A percentile compares a stretch with the other conserved stretches of the same genome.
These are phyloP conservation scores for Crithidia sp. DNA, from an alignment of 208 protist species.

Conservation along the genomic window DNA sequence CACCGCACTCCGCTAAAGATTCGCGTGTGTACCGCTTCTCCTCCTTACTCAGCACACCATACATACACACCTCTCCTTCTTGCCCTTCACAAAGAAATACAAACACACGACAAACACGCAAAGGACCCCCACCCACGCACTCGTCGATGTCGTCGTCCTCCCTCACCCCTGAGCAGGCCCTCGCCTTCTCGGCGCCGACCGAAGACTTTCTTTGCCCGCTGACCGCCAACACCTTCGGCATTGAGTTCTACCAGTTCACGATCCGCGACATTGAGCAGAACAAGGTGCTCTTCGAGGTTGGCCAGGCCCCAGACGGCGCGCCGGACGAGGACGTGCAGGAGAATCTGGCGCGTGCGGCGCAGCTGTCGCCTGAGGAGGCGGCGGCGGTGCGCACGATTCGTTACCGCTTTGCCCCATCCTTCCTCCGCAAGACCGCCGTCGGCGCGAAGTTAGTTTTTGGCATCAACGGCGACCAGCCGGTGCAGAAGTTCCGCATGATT, in stretches of 20 bases:
- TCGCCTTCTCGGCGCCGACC: slow-evolving; percentile 70
- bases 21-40: too few species aligned
- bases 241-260: slow-evolving; percentile 95
- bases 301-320: slow-evolving; percentile 34
- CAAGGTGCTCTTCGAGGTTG: slow-evolving; percentile 86
- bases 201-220: slow-evolving; percentile 92
- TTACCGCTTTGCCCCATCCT: slow-evolving; percentile 90
- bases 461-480: slow-evolving; percentile 84
- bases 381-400: slow-evolving; percentile 72
- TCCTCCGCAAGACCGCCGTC: slow-evolving; percentile 75
- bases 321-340: slow-evolving; percentile 39
- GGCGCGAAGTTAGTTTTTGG: slow-evolving; percentile 93
- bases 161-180: slow-evolving; percentile 75
- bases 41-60: too few species aligned
- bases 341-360: slow-evolving; percentile 21
- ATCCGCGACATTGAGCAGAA: slow-evolving; percentile 93
- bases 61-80: too few species aligned
- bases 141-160: slow-evolving; percentile 21
- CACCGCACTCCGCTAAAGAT: too few species aligned
- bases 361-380: slow-evolving; percentile 61
- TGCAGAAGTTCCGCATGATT: slow-evolving; percentile 96
- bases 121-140: background rate
- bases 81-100: too few species aligned
- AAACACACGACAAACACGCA: background rate
- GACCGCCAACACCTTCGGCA: slow-evolving; percentile 90